phyloP scores from a whole-genome alignment of 169 alveolate genomes.

The Plasmodium vinckei region DNA sequence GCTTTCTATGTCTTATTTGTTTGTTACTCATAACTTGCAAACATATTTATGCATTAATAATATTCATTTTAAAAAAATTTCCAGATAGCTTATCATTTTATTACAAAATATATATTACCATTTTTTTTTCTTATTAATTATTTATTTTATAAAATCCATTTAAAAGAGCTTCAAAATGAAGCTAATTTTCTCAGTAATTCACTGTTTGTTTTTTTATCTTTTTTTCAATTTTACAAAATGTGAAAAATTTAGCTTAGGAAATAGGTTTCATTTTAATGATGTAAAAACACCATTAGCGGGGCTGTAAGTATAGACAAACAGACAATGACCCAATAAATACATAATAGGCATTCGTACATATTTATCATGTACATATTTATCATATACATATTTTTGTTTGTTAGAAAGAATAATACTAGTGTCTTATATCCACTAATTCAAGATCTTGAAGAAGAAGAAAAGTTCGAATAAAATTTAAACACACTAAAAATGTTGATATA shows the following conservation, averaged over 20 bases:
- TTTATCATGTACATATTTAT: background rate
- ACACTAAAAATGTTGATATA: background rate
- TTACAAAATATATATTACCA: too few species aligned
- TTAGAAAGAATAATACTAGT: conserved; percentile 7
- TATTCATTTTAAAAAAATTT: too few species aligned
- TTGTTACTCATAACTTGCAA: too few species aligned
- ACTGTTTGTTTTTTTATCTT: conserved; percentile 3
- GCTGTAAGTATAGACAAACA: background rate
- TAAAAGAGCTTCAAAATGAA: background rate
- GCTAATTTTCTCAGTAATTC: background rate
- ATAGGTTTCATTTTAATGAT: background rate
- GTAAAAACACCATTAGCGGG: background rate
- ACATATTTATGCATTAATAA: too few species aligned
- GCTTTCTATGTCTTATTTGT: too few species aligned
- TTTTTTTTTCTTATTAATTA: too few species aligned
- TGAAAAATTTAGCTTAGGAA: background rate
- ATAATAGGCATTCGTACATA: background rate
- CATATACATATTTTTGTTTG: background rate
- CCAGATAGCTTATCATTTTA: too few species aligned
- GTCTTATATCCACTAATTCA: conserved; percentile 50
- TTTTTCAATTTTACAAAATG: background rate
- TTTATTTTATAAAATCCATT: too few species aligned
- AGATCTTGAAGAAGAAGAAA: conserved; percentile 49
- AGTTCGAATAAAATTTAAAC: conserved; percentile 41
- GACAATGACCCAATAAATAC: background rate